Evolutionary conservation across 495 filamentous ascomycete species (phyloP).

Genomic region (Neurospora sp.): DNA sequence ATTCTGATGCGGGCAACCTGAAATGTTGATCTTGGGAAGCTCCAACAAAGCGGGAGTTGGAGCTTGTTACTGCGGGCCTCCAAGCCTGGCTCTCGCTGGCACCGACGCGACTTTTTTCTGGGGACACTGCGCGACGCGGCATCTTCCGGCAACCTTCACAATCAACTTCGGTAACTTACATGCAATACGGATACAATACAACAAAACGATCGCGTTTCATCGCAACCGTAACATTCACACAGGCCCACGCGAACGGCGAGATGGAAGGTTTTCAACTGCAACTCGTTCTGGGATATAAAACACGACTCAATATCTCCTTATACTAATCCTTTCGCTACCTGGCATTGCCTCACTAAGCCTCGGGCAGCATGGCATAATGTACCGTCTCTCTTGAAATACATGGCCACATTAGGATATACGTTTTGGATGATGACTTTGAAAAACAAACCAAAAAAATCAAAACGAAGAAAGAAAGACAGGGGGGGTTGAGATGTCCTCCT

Average conservation of each 20-base stretch:
- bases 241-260: not conserved
- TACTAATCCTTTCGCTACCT: not conserved
- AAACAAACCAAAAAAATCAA: not conserved
- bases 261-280: not conserved
- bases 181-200: not conserved
- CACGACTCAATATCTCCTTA: not conserved
- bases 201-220: not conserved
- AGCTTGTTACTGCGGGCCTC: not conserved
- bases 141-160: conserved; percentile 1
- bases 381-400: not conserved
- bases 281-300: not conserved
- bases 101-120: conserved; percentile 10
- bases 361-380: not conserved
- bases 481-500: not conserved
- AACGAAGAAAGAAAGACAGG: not conserved
- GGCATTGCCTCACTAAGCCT: not conserved
- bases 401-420: not conserved
- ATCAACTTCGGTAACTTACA: not conserved
- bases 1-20: not conserved
- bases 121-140: conserved; percentile 6
- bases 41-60: not conserved
- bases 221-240: not conserved
- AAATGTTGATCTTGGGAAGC: conserved; percentile 3
- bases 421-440: not conserved
- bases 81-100: not conserved